Conservation (phyloP, 2,329 filamentous ascomycete species). For the Diaporthe amygdali region DNA sequence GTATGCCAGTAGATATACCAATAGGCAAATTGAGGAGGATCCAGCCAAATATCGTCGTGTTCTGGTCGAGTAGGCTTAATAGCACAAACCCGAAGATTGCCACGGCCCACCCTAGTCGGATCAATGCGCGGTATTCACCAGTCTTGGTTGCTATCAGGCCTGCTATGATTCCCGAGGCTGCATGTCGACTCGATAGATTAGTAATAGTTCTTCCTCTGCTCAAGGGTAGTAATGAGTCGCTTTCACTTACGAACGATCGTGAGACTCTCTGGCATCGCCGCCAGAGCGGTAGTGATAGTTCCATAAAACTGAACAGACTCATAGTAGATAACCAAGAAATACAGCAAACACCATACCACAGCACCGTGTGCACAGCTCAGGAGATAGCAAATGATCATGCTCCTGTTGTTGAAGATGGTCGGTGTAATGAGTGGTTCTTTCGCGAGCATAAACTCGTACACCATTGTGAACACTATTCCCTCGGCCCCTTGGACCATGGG, state of each 20-base stretch:
- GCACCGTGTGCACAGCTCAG: background rate
- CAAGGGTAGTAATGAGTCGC: fast-evolving
- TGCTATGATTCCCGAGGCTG: conserved; percentile 24
- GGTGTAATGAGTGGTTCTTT: conserved; percentile 1
- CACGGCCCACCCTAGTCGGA: conserved; percentile 29
- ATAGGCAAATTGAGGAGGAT: conserved; percentile 19
- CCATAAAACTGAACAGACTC: conserved; percentile 27
- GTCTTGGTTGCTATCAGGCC: conserved; percentile 25
- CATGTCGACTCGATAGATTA: background rate
- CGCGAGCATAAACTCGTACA: conserved; percentile 26
- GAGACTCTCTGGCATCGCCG: conserved; percentile 28
- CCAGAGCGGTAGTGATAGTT: conserved; percentile 25
- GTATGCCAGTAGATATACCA: conserved; percentile 27
- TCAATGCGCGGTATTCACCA: conserved; percentile 26
- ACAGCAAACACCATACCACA: conserved; percentile 1
- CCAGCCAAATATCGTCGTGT: conserved; percentile 18
- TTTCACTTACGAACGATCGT: conserved; percentile 15
- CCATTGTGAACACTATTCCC: conserved; percentile 10
- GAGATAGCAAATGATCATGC: conserved; percentile 1
- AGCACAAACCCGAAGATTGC: conserved; percentile 18
- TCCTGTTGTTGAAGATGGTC: conserved; percentile 1
- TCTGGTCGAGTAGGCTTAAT: conserved; percentile 21
- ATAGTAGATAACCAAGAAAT: conserved; percentile 26
- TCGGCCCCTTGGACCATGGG: background rate
- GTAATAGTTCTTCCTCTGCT: no score